These are phyloP conservation scores for Colletotrichum melonis DNA, from an alignment of 2,329 filamentous ascomycete genomes.

Conservation along the genomic window DNA sequence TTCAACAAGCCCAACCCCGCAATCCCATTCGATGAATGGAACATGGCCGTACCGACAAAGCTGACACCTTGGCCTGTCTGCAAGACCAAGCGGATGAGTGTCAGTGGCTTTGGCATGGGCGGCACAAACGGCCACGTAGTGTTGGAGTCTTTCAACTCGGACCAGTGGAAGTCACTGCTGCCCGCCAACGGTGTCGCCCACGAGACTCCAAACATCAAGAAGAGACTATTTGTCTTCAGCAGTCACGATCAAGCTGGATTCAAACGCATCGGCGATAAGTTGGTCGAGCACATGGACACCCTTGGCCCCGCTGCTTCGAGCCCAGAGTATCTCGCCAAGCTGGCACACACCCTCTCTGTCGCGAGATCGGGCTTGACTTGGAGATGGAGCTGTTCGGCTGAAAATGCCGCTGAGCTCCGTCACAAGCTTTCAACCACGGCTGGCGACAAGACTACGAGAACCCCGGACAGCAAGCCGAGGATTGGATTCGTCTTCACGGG, in stretches of 20 bases:
- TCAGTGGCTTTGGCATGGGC: conserved; percentile 3
- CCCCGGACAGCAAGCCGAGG: background rate
- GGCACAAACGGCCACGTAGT: conserved; percentile 1
- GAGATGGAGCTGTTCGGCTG: background rate
- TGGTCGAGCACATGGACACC: background rate
- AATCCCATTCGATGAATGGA: background rate
- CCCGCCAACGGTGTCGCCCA: background rate
- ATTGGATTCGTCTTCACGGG: conserved; percentile 38
- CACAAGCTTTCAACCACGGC: background rate
- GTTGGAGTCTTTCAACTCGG: background rate
- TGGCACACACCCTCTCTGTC: background rate
- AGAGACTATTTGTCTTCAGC: background rate
- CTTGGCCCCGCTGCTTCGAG: background rate
- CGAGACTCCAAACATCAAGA: background rate
- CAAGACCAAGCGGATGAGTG: background rate
- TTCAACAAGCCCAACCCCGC: background rate
- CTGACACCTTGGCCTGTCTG: background rate
- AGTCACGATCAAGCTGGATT: background rate
- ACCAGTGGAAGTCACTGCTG: background rate
- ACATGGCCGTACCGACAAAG: background rate
- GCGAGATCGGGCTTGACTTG: background rate
- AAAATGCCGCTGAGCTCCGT: background rate
- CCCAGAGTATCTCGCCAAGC: background rate
- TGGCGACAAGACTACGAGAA: background rate
- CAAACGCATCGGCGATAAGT: background rate